Percentiles rank a stretch among this genome's conserved stretches.
phyloP scores from a whole-genome alignment of 768 basidiomycete genomes.

The Amanita thiersii region DNA sequence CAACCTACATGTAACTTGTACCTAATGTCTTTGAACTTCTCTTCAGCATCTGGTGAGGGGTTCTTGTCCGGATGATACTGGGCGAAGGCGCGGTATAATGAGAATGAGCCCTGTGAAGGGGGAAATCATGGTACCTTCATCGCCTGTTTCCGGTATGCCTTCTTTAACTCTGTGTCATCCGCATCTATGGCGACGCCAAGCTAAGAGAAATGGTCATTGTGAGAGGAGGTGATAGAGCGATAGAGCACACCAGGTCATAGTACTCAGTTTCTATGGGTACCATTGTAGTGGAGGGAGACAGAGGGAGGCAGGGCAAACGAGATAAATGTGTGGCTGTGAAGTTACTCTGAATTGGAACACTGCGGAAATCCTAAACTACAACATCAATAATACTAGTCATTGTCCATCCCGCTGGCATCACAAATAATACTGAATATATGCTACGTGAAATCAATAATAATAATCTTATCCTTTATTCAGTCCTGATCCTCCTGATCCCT shows the following conservation, averaged over 20 bases:
- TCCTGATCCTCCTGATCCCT: slow-evolving; percentile 1
- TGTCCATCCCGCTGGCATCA: background rate
- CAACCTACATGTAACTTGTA: slow-evolving; percentile 15
- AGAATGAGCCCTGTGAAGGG: background rate
- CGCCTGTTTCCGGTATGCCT: slow-evolving; percentile 89
- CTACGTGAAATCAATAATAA: background rate
- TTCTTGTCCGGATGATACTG: slow-evolving; percentile 98
- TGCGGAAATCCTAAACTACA: too few relatives aligned
- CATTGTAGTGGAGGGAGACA: slow-evolving; percentile 31
- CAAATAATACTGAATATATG: background rate
- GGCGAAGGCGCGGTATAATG: slow-evolving; percentile 1
- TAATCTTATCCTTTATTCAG: background rate
- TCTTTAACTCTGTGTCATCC: slow-evolving; percentile 80
- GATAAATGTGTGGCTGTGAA: slow-evolving; percentile 5
- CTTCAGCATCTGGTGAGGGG: slow-evolving; percentile 83
- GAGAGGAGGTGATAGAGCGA: background rate
- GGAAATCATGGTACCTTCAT: slow-evolving; percentile 60
- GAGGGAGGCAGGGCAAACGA: background rate
- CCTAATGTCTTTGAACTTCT: slow-evolving; percentile 97
- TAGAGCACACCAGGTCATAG: slow-evolving; percentile 65
- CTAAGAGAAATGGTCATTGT: slow-evolving; percentile 24
- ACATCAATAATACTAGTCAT: background rate
- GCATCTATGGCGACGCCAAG: slow-evolving; percentile 66
- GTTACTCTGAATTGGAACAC: background rate
- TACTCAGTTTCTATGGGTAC: slow-evolving; percentile 88